Base-by-base conservation (phyloP, 225 moss, liverwort and hornwort species). In the Physcomitrium patens region DNA sequence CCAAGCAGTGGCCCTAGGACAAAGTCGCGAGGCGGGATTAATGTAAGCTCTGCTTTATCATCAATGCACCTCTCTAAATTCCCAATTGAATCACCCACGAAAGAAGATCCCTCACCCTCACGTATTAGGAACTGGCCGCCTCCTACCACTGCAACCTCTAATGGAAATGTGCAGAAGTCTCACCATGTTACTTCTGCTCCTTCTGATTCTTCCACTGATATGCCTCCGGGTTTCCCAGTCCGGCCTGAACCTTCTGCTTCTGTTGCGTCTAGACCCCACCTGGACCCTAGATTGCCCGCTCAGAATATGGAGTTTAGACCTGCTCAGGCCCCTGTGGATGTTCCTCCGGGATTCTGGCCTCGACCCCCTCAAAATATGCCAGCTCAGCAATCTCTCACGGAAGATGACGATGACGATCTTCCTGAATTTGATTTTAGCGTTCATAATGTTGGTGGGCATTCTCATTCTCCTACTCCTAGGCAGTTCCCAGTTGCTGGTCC, bases 341-440 rank as follows among this genome's bases (percentile, higher is more conserved):
- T 71, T n/a, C 93, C 96, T 63, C 91, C 93, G 7, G 93, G 96
- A 45, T 93, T 93, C 67, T 81, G 91, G 82, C 91, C 87, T 27
- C 74, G 89, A 67, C 74, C 85, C 53, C 74, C 83, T 53, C 71
- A 69, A 41, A 58, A 19, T 19, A 70, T 75, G 68, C 69, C 68
- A 24, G 75, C 72, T 14, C 79, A 78, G 82, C 82, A 52, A 66
- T 58, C 81, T 49, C 54, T 62, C 55, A 61, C 76, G 47, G 91
- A 81, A 50, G 91, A 37, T 37, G 31, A 96, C 52, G 96, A 96
- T 63, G 96, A 96, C 76, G 96, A 96, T 73, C 93, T 93, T 73
- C 96, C 93, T 41, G 96, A 96, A 81, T 96, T 96, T 54, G 90
- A 93, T 72, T 96, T 93, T 78, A 86, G 89, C 63, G 73, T 75